Conservation (phyloP, 2,329 filamentous ascomycete genomes). For the Epichloe elymi region DNA sequence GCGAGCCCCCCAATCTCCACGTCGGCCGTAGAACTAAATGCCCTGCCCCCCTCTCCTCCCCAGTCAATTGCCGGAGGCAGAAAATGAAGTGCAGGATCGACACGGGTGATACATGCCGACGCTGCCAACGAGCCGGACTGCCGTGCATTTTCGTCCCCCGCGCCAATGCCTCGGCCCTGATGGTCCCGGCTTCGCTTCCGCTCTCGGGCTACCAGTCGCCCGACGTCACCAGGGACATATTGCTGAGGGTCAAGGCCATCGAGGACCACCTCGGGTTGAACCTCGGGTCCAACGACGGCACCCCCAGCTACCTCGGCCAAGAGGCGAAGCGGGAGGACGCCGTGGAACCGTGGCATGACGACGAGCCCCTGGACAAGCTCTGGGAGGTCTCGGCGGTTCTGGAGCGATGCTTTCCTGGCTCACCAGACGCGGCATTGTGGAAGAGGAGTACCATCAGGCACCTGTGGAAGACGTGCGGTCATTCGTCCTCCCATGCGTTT, state of each 20-base stretch:
- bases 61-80: slow-evolving; percentile 17
- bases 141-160: slow-evolving; percentile 27
- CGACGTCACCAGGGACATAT: slow-evolving; percentile 1
- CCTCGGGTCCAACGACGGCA: no score
- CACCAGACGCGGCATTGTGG: background rate
- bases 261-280: slow-evolving; percentile 1
- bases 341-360: background rate
- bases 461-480: slow-evolving; percentile 3
- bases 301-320: background rate
- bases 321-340: background rate
- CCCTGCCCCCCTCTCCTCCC: background rate
- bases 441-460: slow-evolving; percentile 2
- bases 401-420: background rate
- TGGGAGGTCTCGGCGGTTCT: slow-evolving; percentile 2
- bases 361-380: slow-evolving; percentile 3
- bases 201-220: background rate
- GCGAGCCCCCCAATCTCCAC: background rate
- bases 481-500: background rate
- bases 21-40: background rate
- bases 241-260: slow-evolving; percentile 2
- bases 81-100: slow-evolving; percentile 27
- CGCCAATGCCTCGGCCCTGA: slow-evolving; percentile 18
- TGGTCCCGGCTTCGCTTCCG: slow-evolving; percentile 8
- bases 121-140: slow-evolving; percentile 20
- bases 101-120: slow-evolving; percentile 18